A percentile compares a stretch with the other conserved stretches of the same genome.
phyloP scores from a whole-genome alignment of 495 filamentous ascomycete species.

The Daldinia decipiens region DNA sequence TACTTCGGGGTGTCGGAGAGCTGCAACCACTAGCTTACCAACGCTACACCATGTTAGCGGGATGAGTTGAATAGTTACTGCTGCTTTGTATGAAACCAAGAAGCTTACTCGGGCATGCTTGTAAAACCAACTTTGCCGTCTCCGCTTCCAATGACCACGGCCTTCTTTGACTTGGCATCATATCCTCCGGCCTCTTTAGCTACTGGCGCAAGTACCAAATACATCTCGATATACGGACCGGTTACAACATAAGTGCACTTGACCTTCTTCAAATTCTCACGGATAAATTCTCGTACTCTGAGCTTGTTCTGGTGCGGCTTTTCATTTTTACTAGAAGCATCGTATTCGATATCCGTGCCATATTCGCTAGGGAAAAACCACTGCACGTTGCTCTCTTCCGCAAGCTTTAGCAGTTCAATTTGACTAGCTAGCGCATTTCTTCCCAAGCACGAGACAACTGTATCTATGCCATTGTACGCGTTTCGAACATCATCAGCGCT shows the following conservation, averaged over 20 bases:
- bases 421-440: conserved; percentile 67
- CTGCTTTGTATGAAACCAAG: not conserved
- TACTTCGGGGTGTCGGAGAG: conserved; percentile 64
- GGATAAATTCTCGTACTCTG: conserved; percentile 68
- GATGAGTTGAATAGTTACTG: not conserved
- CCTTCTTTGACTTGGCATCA: conserved; percentile 63
- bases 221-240: conserved; percentile 76
- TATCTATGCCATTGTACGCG: conserved; percentile 70
- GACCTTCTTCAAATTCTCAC: conserved; percentile 61
- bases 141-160: conserved; percentile 67
- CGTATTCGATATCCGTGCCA: conserved; percentile 78
- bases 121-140: conserved; percentile 69
- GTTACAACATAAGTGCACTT: conserved; percentile 75
- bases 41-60: conserved; percentile 58
- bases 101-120: conserved; percentile 72
- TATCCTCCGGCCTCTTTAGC: conserved; percentile 61
- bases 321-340: conserved; percentile 66
- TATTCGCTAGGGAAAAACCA: conserved; percentile 80
- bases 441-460: conserved; percentile 72
- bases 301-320: conserved; percentile 77
- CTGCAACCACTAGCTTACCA: conserved; percentile 69
- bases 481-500: conserved; percentile 62
- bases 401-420: conserved; percentile 67
- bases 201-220: conserved; percentile 56
- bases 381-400: conserved; percentile 65